Conservation (phyloP, 495 filamentous ascomycete species). For the Polyplosphaeria fusca region DNA sequence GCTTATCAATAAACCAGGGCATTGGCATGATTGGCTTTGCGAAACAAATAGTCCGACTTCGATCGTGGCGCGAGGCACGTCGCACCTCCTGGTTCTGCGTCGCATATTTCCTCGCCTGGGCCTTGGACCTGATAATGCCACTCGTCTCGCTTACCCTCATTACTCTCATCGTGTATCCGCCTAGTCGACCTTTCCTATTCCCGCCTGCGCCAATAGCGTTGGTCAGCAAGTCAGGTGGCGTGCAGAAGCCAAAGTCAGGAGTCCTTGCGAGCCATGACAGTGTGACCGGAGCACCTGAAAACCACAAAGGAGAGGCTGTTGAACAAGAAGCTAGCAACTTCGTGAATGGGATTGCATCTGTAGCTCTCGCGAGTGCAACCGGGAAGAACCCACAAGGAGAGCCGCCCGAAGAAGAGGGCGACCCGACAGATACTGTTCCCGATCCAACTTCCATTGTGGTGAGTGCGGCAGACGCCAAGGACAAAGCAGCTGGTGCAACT, state of each 20-base stretch:
- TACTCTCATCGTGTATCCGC: slow-evolving; percentile 64
- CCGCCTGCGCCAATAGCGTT: slow-evolving; percentile 68
- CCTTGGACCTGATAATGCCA: slow-evolving; percentile 70
- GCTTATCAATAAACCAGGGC: slow-evolving; percentile 37
- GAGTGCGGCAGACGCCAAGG: slow-evolving; percentile 57
- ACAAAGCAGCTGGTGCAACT: slow-evolving; percentile 47
- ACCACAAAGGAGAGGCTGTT: slow-evolving; percentile 80
- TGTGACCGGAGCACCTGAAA: slow-evolving; percentile 77
- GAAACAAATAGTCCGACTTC: slow-evolving; percentile 71
- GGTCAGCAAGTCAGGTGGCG: slow-evolving; percentile 59
- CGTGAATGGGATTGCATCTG: slow-evolving; percentile 68
- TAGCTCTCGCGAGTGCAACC: slow-evolving; percentile 71
- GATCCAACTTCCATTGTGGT: slow-evolving; percentile 59
- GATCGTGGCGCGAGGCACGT: slow-evolving; percentile 73
- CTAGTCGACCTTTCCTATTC: slow-evolving; percentile 63
- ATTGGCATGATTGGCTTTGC: slow-evolving; percentile 63
- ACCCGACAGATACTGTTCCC: slow-evolving; percentile 46
- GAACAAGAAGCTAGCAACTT: slow-evolving; percentile 83
- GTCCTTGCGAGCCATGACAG: slow-evolving; percentile 74
- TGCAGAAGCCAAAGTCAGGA: slow-evolving; percentile 66
- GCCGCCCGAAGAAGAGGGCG: slow-evolving; percentile 30
- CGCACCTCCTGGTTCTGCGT: slow-evolving; percentile 66
- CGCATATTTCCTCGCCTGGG: slow-evolving; percentile 73
- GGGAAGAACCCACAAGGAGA: slow-evolving; percentile 57
- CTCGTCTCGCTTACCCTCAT: slow-evolving; percentile 55